Conservation (phyloP, 78 protist genomes). For the Isochrysis galbana region DNA sequence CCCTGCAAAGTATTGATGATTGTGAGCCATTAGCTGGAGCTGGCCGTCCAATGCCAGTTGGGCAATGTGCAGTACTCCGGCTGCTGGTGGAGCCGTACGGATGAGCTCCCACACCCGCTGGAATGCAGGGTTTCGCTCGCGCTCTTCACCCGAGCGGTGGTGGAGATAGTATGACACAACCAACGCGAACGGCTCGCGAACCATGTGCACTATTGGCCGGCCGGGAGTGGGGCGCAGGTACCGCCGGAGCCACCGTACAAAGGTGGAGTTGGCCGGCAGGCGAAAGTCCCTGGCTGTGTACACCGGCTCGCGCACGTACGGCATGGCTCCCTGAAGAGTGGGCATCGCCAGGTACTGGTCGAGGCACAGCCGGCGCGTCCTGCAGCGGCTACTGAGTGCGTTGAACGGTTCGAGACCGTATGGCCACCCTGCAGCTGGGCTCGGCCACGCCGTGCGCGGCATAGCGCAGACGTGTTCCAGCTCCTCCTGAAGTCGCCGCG, state of each 20-base stretch:
- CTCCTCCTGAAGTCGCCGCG: neutral
- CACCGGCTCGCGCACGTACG: neutral
- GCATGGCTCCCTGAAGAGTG: neutral
- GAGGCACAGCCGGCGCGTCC: neutral
- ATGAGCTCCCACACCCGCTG: neutral
- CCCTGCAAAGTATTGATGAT: neutral
- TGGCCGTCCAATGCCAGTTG: neutral
- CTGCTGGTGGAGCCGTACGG: neutral
- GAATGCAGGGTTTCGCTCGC: neutral
- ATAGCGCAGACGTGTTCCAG: neutral
- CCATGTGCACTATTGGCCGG: neutral
- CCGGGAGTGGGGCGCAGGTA: neutral
- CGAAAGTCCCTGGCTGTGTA: neutral
- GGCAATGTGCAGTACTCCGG: neutral
- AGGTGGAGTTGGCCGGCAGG: neutral
- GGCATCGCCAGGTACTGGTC: neutral
- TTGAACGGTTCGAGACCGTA: neutral
- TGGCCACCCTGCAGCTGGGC: neutral
- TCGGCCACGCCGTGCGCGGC: neutral
- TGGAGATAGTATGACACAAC: neutral
- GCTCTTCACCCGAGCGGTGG: neutral
- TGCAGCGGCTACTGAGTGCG: too few species aligned
- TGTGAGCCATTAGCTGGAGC: neutral
- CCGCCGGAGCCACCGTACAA: neutral
- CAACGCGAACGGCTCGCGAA: neutral